Base-by-base conservation (phyloP, 106 monocot genomes). In the Dendrobium nobile region DNA sequence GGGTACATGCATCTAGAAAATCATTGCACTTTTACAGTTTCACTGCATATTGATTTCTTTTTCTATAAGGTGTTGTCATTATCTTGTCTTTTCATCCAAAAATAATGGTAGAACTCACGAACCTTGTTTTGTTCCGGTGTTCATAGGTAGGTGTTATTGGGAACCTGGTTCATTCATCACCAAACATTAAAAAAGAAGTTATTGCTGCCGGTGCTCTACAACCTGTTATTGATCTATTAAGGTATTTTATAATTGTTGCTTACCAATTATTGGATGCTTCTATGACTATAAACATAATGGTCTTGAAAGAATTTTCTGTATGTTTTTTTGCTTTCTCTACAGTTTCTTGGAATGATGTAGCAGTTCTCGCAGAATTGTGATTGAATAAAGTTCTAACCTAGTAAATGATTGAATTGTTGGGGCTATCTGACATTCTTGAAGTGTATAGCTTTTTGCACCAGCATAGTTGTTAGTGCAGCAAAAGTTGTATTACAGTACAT, bases 131-230 rank as follows among this genome's bases (percentile, higher is more conserved):
- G 18, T 82, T 80, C 22, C 20, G 80, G 40, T 73, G 68, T 54
- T 85, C 28, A 41, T 88, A 98, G 98, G 98, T 98, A 41, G 98
- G 98, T 75, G 98, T 98, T n/a, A 98, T 98, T 82, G 98, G 98
- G 22, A 98, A 95, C 84, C 83, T 98, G 74, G 98, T 98, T 59
- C 98, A 98, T 85, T 98, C 98, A 79, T 98, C 98, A 19, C 98
- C 98, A 84, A 95, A 89, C 72, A 98, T 98, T 18, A 98, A 98
- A 84, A 98, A 95, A 74, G 95, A 98, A 82, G 98, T 98, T 87
- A 89, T 98, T 73, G 79, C 79, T 77, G 98, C 92, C 31, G 98
- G 98, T 54, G 94, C 98, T 72, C 84, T 98, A 61, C 98, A 98
- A 61, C 94, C 98, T 79, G 98, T 98, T 41, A 98, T 98, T 84